Percentiles rank a stretch among this genome's conserved stretches.
phyloP scores from a whole-genome alignment of 805 yeast species.

The Candida khao-thaluensis region DNA sequence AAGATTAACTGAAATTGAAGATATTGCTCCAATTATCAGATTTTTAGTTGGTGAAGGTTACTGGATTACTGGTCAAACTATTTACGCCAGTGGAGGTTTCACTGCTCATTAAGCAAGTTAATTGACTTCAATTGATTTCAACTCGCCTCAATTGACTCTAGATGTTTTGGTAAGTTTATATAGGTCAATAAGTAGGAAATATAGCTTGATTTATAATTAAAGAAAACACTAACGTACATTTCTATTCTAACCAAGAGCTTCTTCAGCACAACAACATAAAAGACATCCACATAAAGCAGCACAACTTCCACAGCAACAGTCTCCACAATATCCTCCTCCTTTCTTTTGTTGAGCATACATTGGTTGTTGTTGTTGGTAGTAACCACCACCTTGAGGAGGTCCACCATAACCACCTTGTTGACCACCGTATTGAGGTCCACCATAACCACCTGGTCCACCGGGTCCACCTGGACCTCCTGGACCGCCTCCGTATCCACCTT shows the following conservation, averaged over 20 bases:
- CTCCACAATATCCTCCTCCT: conserved; percentile 26
- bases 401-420: conserved; percentile 23
- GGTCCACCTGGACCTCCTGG: conserved; percentile 20
- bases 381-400: conserved; percentile 29
- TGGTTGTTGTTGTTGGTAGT: conserved; percentile 43
- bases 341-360: conserved; percentile 37
- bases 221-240: not conserved
- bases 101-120: conserved; percentile 59
- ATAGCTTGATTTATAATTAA: too few relatives aligned
- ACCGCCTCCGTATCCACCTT: conserved; percentile 16
- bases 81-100: conserved; percentile 64
- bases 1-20: conserved; percentile 56
- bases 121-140: too few relatives aligned
- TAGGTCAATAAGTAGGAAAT: too few relatives aligned
- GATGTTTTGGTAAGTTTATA: too few relatives aligned
- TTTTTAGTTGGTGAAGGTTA: conserved; percentile 63
- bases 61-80: conserved; percentile 72
- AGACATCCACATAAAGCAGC: conserved; percentile 25
- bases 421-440: conserved; percentile 16
- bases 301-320: conserved; percentile 39
- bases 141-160: too few relatives aligned
- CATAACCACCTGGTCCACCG: conserved; percentile 27
- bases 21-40: conserved; percentile 61
- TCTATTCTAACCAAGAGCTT: conserved; percentile 5
- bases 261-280: conserved; percentile 10